Percentiles rank a stretch among this genome's conserved stretches.
Conservation (phyloP, 306 rosid species). For the Morella rubra region DNA sequence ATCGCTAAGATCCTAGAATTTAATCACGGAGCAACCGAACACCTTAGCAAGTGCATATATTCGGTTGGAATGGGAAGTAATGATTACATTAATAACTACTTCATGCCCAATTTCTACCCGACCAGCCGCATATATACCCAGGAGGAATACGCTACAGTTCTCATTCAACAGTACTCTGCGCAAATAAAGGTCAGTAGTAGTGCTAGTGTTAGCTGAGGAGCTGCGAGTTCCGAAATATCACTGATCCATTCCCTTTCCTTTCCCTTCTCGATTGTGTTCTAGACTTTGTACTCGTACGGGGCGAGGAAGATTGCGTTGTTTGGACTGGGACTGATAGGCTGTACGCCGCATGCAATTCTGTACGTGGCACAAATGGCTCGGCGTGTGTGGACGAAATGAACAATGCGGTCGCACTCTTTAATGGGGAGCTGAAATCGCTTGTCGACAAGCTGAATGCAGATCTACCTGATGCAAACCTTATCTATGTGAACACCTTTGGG, state of each 20-base stretch:
- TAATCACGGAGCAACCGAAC: background rate
- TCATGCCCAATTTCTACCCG: slow-evolving; percentile 13
- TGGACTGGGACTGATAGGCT: slow-evolving; percentile 48
- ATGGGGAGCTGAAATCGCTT: slow-evolving; percentile 25
- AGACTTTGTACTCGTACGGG: slow-evolving; percentile 38
- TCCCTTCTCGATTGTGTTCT: background rate
- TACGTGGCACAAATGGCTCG: slow-evolving; percentile 7
- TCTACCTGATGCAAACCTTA: slow-evolving; percentile 24
- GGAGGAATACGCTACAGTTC: slow-evolving; percentile 17
- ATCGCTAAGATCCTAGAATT: background rate
- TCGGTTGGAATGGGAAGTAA: slow-evolving; percentile 21
- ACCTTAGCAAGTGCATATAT: slow-evolving; percentile 11
- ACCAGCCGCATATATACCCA: slow-evolving; percentile 7
- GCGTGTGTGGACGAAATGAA: slow-evolving; percentile 33
- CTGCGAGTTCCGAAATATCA: too few species aligned
- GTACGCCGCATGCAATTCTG: slow-evolving; percentile 29
- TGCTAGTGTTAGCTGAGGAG: too few species aligned
- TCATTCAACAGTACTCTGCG: background rate
- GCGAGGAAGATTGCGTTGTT: slow-evolving; percentile 48
- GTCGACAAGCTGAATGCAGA: slow-evolving; percentile 26
- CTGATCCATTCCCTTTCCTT: background rate
- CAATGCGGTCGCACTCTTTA: slow-evolving; percentile 28
- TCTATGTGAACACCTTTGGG: slow-evolving; percentile 25
- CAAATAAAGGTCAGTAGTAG: slow-evolving; percentile 1
- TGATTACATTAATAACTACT: slow-evolving; percentile 33